Percentiles rank a stretch among this genome's conserved stretches.
phyloP scores from a whole-genome alignment of 805 yeast species.

The Scheffersomyces coipomensis region DNA sequence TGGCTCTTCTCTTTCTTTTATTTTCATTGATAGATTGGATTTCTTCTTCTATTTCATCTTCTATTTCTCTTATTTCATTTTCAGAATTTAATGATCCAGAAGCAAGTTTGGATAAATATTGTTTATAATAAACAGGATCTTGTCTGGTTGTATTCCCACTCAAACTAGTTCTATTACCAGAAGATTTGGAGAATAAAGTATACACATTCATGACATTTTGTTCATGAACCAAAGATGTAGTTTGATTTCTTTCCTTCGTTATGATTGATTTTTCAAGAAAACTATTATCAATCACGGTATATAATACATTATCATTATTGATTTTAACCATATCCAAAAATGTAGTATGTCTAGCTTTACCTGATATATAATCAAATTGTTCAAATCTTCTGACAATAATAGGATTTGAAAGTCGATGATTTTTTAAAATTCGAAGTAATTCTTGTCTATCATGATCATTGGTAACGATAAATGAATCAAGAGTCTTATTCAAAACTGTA shows the following conservation, averaged over 20 bases:
- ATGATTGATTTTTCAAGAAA: constrained; percentile 60
- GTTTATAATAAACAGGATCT: constrained; percentile 52
- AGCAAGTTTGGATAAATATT: constrained; percentile 27
- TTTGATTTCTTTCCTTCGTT: constrained; percentile 49
- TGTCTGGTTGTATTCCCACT: constrained; percentile 41
- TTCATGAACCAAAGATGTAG: constrained; percentile 37
- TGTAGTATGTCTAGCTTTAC: constrained; percentile 48
- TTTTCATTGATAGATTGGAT: neutral
- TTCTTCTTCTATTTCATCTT: constrained; percentile 5
- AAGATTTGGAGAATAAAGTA: constrained; percentile 39
- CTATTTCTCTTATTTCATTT: constrained; percentile 8
- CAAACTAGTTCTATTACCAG: constrained; percentile 43
- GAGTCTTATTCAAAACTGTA: constrained; percentile 43
- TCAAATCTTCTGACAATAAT: constrained; percentile 57
- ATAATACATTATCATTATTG: constrained; percentile 52
- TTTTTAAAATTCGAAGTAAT: constrained; percentile 28
- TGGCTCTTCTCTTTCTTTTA: constrained; percentile 1
- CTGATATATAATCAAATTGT: constrained; percentile 48
- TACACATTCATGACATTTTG: constrained; percentile 42
- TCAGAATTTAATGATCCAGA: constrained; percentile 12
- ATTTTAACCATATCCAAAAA: constrained; percentile 62
- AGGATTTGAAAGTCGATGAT: constrained; percentile 25
- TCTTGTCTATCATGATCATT: constrained; percentile 55
- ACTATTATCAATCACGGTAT: constrained; percentile 61
- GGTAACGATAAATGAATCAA: constrained; percentile 68